Evolutionary conservation across 805 yeast species (phyloP), one percentile per base, ranked within the genome.

Genomic region (Brettanomyces bruxellensis): DNA sequence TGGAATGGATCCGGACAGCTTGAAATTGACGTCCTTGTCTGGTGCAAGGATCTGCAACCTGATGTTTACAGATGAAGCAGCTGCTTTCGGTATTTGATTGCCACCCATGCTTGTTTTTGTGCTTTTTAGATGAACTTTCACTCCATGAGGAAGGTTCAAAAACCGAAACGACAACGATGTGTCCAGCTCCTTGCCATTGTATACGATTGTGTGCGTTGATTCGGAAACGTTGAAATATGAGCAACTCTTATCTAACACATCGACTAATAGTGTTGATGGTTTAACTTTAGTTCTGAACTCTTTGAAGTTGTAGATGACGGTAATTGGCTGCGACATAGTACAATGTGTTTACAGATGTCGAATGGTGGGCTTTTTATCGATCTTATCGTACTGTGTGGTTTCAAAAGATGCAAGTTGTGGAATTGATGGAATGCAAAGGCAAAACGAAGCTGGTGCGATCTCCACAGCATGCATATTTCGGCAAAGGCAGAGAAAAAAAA

Each of bases 131-230:
- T 56, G 55, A 24, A 75, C 45, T 40, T 70, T 73, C 9, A 66
- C 69, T 11, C 79, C 79, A 7, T 65, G 57, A 2, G 76, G 71
- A 7, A 75, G 50, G 45, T 70, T 70, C 22, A 67, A 51, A 14
- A 73, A 55, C 45, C 78, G 59, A 47, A 69, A 55, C 0, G 79
- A 77, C 13, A 72, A 47, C 32, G 68, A 62, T 13, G 64, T 48
- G 3, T 72, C 65, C 7, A 74, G 40, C 3, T 13, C 30, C 12
- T 18, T 12, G 14, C 14, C 12, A 13, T 30, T 13, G 25, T 43
- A 43, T n/a, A 13, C 13, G 30, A 43, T 34, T 5, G 6, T 36
- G 28, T 14, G 35, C 18, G 28, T n/a, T 24, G 44, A 35, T 6
- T 54, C 18, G 25, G 60, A 46, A 35, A 74, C 45, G 36, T 65